Evolutionary conservation across 805 yeast genomes (phyloP).

Genomic region (Barnettozyma siamensis): DNA sequence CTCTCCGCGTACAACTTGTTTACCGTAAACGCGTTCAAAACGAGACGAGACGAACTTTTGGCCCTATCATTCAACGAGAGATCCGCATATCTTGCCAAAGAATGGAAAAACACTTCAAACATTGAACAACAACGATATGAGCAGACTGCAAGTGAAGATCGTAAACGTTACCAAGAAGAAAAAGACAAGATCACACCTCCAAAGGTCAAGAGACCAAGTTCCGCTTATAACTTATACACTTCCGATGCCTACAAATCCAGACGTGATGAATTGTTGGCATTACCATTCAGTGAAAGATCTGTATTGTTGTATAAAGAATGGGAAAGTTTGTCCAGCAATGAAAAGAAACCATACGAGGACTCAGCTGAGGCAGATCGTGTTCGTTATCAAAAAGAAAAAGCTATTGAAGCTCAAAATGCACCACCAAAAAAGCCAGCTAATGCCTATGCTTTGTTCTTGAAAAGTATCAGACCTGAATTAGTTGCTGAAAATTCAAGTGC

Average conservation of each 20-base stretch:
- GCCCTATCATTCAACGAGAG: slow-evolving; percentile 11
- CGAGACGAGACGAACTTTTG: slow-evolving; percentile 11
- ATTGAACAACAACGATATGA: slow-evolving; percentile 12
- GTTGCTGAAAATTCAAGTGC: too few species aligned
- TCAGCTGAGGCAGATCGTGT: slow-evolving; percentile 12
- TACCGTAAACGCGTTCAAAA: slow-evolving; percentile 11
- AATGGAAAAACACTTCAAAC: slow-evolving; percentile 14
- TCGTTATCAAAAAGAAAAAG: slow-evolving; percentile 21
- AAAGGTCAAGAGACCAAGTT: slow-evolving; percentile 10
- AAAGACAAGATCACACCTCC: slow-evolving; percentile 19
- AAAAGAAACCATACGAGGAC: slow-evolving; percentile 9
- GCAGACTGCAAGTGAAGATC: slow-evolving; percentile 10
- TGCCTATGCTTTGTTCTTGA: too few species aligned
- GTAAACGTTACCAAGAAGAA: slow-evolving; percentile 12
- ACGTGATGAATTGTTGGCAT: slow-evolving; percentile 10
- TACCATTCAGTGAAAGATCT: slow-evolving; percentile 14
- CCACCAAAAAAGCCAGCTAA: too few species aligned
- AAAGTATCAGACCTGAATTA: too few species aligned
- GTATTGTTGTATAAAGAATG: slow-evolving; percentile 9
- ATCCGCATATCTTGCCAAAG: slow-evolving; percentile 3
- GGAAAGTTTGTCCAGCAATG: slow-evolving; percentile 11
- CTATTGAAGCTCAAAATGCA: slow-evolving; percentile 5
- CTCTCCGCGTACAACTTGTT: slow-evolving; percentile 11
- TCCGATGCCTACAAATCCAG: slow-evolving; percentile 10
- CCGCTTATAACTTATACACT: slow-evolving; percentile 13